Evolutionary conservation across 768 basidiomycete genomes (phyloP), one percentile per base, ranked within the genome.

Genomic region (Mrakia gelida): DNA sequence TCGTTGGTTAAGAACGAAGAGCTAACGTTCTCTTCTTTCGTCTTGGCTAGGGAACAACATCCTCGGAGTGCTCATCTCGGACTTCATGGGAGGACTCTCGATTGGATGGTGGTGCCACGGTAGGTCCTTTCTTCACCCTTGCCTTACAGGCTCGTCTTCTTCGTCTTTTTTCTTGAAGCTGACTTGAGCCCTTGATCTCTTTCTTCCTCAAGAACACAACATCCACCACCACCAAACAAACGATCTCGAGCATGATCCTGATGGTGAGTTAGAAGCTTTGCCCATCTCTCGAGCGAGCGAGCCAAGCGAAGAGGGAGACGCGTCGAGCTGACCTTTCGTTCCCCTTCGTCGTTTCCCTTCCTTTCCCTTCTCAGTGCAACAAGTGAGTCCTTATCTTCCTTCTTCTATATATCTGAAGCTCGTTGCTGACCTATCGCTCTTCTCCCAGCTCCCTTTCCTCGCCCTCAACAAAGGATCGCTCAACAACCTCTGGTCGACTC

Each of bases 221-320:
- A 75, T 75, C 32, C 74, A 75, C n/a, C 74, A 75, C 43, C 74
- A 75, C 52, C 67, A 67, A 62, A 75, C 74, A 7, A 75, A 75
- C 62, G 74, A 75, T 45, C 52, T 75, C 28, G 74, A 75, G 43
- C 74, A 75, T 34, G 74, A 75, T n/a, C 74, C 74, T 32, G 74
- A 75, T 45, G 74, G 71, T 73, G 45, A 73, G 71, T 72, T 38
- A 0, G 45, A 59, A 11, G 26, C 28, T 28, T 23, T n/a, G 8
- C 9, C 2, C n/a, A 5, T 56, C 23, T 56, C 23, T 59, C 59
- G 59, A 9, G 7, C 45, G 15, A 45, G 45, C 23, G 52, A 54
- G 52, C 52, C 2, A 21, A 2, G 1, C 54, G 15, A 56, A 23
- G 21, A 59, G 2, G n/a, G 18, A 28, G n/a, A 21, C 49, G 49